A percentile compares a stretch with the other conserved stretches of the same genome.
Evolutionary conservation across 306 rosid genomes (phyloP).

Genomic region (Begonia masoniana): DNA sequence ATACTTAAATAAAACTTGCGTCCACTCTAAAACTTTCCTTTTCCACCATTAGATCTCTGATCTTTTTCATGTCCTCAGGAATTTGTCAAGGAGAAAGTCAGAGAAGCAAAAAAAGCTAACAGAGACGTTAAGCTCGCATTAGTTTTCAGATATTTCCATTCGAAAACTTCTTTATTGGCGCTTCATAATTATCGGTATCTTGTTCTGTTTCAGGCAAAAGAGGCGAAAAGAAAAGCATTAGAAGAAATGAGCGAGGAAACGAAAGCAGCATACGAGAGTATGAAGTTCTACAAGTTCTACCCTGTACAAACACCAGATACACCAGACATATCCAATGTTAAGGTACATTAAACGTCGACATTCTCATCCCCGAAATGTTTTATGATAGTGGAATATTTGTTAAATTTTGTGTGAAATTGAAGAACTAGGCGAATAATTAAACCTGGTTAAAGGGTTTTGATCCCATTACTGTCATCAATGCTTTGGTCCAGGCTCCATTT

Average conservation of each 20-base stretch:
- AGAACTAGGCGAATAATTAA: no score
- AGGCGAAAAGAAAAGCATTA: conserved; percentile 54
- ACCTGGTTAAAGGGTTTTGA: no score
- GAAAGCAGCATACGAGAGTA: conserved; percentile 50
- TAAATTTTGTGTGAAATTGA: no score
- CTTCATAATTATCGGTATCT: neutral
- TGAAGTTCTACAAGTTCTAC: conserved; percentile 79
- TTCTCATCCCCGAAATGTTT: no score
- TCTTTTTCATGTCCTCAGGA: conserved; percentile 24
- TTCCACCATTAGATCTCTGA: neutral
- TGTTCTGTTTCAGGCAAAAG: conserved; percentile 48
- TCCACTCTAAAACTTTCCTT: neutral
- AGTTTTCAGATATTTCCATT: no score
- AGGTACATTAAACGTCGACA: conserved; percentile 21
- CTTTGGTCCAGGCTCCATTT: conserved; percentile 44
- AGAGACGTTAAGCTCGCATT: conserved; percentile 33
- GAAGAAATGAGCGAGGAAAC: conserved; percentile 71
- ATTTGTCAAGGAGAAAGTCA: conserved; percentile 67
- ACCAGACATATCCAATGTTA: conserved; percentile 61
- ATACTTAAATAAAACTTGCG: conserved; percentile 3
- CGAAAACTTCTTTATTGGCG: neutral
- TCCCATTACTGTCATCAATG: no score
- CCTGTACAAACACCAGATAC: conserved; percentile 60
- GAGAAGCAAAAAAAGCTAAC: conserved; percentile 67
- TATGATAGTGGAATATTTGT: no score